A percentile compares a stretch with the other conserved stretches of the same genome.
Conservation (phyloP, 257 asterid genomes). For the Jacaranda mimosifolia region DNA sequence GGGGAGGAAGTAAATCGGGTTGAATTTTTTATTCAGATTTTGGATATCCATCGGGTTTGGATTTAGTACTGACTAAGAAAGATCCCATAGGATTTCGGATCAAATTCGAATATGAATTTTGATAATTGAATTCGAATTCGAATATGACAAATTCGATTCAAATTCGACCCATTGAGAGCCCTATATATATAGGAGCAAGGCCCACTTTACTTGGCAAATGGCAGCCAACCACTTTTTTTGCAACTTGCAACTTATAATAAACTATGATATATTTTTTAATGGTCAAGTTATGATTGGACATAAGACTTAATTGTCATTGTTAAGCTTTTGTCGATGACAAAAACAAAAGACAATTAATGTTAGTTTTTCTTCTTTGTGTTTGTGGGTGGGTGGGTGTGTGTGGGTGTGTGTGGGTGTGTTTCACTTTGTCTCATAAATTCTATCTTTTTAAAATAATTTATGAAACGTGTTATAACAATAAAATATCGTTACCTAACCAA, state of each 20-base stretch:
- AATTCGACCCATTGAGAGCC: too few relatives aligned
- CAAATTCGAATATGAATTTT: too few relatives aligned
- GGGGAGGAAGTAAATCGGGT: too few relatives aligned
- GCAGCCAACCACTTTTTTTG: conserved; percentile 19
- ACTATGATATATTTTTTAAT: background rate
- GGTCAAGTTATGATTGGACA: conserved; percentile 25
- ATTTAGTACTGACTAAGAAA: too few relatives aligned
- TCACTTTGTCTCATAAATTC: conserved; percentile 19
- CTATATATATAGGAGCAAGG: background rate
- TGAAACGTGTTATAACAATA: background rate
- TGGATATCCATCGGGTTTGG: too few relatives aligned
- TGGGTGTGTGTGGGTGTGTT: too few relatives aligned
- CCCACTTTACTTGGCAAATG: conserved; percentile 37
- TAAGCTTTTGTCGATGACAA: conserved; percentile 13
- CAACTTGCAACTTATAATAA: background rate
- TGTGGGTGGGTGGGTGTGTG: too few relatives aligned
- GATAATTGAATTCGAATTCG: too few relatives aligned
- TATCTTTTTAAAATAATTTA: background rate
- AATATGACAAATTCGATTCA: too few relatives aligned
- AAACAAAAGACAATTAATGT: background rate
- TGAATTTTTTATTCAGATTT: too few relatives aligned
- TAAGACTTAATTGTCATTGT: conserved; percentile 24
- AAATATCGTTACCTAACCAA: background rate
- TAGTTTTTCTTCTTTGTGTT: background rate
- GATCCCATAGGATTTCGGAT: too few relatives aligned